A percentile compares a stretch with the other conserved stretches of the same genome.
Conservation (phyloP, 106 monocot genomes). For the Phalaenopsis equestris region DNA sequence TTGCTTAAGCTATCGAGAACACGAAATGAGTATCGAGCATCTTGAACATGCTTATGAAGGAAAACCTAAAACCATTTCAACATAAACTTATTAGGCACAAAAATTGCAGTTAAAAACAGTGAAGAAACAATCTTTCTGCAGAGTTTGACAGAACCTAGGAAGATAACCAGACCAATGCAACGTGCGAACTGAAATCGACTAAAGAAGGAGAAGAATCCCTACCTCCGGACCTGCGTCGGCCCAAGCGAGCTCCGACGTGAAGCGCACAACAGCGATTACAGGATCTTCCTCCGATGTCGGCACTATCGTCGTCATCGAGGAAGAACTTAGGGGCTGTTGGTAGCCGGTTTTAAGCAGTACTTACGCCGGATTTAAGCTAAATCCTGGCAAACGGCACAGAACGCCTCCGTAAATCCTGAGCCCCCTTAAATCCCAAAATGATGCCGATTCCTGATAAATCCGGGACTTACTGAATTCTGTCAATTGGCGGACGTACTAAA, state of each 20-base stretch:
- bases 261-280: slow-evolving; percentile 58
- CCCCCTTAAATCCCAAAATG: no score
- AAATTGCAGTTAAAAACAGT: not conserved
- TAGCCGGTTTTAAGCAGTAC: no score
- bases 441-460: no score
- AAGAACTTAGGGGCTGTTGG: no score
- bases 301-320: slow-evolving; percentile 71
- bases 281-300: slow-evolving; percentile 82
- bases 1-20: not conserved
- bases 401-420: no score
- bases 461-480: no score
- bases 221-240: slow-evolving; percentile 93
- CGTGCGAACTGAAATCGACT: no score
- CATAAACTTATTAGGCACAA: not conserved
- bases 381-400: no score
- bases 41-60: no score
- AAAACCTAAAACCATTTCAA: no score
- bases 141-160: not conserved
- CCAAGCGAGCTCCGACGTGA: slow-evolving; percentile 88
- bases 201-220: not conserved
- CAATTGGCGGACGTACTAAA: no score
- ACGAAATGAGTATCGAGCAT: not conserved
- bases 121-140: not conserved
- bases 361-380: no score
- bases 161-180: not conserved